These are phyloP conservation scores for Salix suchowensis DNA, from an alignment of 345 rosid genomes.

Conservation along the genomic window DNA sequence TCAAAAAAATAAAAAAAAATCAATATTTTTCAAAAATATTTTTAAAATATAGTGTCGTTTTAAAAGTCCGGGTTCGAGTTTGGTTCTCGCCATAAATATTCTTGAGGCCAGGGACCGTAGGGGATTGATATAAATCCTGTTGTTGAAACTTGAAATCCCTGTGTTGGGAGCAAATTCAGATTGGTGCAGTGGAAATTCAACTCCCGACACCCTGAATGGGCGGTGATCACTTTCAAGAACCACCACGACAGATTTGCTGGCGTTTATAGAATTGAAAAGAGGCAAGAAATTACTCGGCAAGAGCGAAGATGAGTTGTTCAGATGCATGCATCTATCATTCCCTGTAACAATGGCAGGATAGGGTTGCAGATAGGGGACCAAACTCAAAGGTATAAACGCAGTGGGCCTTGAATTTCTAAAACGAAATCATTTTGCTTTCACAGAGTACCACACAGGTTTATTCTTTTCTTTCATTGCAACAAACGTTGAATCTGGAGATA, in stretches of 20 bases:
- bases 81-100: too few relatives aligned
- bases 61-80: too few relatives aligned
- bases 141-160: too few relatives aligned
- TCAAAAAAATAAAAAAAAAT: too few relatives aligned
- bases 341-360: neutral
- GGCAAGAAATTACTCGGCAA: neutral
- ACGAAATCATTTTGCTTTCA: neutral
- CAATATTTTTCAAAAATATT: too few relatives aligned
- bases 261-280: neutral
- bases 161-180: too few relatives aligned
- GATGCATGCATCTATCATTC: neutral
- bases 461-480: neutral
- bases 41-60: too few relatives aligned
- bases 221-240: neutral
- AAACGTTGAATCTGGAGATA: neutral
- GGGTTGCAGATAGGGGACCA: neutral
- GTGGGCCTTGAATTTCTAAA: neutral
- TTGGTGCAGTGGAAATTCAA: too few relatives aligned
- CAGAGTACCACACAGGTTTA: neutral
- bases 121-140: too few relatives aligned
- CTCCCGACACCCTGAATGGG: too few relatives aligned
- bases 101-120: too few relatives aligned
- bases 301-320: neutral
- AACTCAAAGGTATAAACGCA: neutral
- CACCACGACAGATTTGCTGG: neutral